Evolutionary conservation across 2,329 filamentous ascomycete genomes (phyloP), one percentile per base, ranked within the genome.

Genomic region (Cladosporium sp.): DNA sequence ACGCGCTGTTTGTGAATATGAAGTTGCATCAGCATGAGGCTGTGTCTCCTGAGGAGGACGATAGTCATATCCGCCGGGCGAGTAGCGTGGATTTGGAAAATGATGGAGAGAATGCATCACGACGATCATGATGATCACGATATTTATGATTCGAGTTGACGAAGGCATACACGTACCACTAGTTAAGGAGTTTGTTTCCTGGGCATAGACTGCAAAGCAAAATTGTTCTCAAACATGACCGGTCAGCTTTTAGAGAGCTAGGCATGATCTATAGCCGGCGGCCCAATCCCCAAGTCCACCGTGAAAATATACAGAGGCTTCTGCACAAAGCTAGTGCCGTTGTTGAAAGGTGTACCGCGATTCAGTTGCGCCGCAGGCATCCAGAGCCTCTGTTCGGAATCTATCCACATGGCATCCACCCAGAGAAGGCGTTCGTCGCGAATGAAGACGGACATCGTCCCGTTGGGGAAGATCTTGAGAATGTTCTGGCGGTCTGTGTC

Each of bases 1-100:
- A 77, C 61, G 73, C 72, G 12, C 69, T 83, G 66, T 84, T 83
- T 60, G 71, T 81, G 22, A 81, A 80, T 51, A 74, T 81, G 62
- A 77, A 74, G 57, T 57, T 83, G 48, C 40, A 50, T 32, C 39
- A 43, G 48, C 48, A 50, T 25, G 48, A 50, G 32, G 40, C 27
- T 40, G 45, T 39, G 27, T 22, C 12, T 3, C 36, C 45, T 18
- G 18, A 16, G 9, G 45, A 27, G 19, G n/a, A 2, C 5, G 19
- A 20, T 7, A 38, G 25, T 5, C 7, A 18, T 12, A 48, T 18
- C 3, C 36, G 45, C 6, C 33, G 45, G 18, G 18, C 36, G 7
- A 48, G 45, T n/a, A 32, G 29, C 12, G 35, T 22, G 4, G 36
- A 40, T 15, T 12, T 48, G 3, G 45, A 48, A 29, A 36, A 40